Percentiles rank a stretch among this genome's conserved stretches.
Conservation (phyloP, 164 flowering plant genomes). For the Nymphaea thermarum region DNA sequence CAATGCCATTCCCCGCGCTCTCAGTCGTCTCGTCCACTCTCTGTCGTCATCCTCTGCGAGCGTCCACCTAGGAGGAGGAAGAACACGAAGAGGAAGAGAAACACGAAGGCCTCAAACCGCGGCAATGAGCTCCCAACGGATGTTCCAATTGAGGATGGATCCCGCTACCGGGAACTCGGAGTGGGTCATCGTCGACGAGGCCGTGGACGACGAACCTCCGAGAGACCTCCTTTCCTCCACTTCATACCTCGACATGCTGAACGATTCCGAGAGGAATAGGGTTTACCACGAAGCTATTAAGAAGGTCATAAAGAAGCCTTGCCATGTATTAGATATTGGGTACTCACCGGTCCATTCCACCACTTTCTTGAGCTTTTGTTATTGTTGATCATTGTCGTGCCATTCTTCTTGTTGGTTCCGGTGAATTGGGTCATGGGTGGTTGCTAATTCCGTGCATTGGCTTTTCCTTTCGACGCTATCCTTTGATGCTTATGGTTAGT, state of each 20-base stretch:
- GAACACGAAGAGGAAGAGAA: neutral
- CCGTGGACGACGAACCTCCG: constrained; percentile 19
- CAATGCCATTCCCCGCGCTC: neutral
- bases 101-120: too few species aligned
- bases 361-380: neutral
- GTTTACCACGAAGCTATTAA: constrained; percentile 67
- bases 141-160: constrained; percentile 64
- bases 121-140: constrained; percentile 38
- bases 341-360: constrained; percentile 9
- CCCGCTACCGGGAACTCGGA: constrained; percentile 80
- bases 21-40: neutral
- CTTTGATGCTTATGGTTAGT: too few species aligned
- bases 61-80: neutral
- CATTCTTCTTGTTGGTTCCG: neutral
- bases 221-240: constrained; percentile 53
- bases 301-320: constrained; percentile 50
- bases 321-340: constrained; percentile 97
- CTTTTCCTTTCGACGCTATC: too few species aligned
- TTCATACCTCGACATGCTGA: constrained; percentile 93
- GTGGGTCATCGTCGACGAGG: constrained; percentile 75
- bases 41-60: neutral
- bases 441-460: neutral
- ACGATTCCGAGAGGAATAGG: constrained; percentile 63
- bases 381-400: neutral
- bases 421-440: neutral